Percentiles rank a stretch among this genome's conserved stretches.
Conservation (phyloP, 2,329 filamentous ascomycete genomes). For the Trichoderma atrobrunneum region DNA sequence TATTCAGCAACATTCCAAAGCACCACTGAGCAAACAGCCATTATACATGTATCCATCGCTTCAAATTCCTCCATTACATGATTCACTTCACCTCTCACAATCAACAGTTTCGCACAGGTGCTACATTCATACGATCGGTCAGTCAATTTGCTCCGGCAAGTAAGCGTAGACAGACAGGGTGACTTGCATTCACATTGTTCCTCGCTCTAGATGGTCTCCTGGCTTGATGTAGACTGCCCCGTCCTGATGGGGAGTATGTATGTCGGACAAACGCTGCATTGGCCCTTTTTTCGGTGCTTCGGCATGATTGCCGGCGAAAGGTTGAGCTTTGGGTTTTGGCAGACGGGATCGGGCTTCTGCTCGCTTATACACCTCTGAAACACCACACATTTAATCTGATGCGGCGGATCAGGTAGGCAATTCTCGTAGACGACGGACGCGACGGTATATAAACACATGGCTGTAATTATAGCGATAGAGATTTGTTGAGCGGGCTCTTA, state of each 20-base stretch:
- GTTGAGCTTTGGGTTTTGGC: neutral
- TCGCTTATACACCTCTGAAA: neutral
- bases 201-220: neutral
- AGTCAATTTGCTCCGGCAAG: neutral
- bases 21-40: neutral
- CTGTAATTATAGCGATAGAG: neutral
- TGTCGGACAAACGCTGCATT: neutral
- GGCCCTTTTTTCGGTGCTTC: neutral
- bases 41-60: neutral
- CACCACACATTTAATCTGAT: neutral
- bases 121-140: neutral
- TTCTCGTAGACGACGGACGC: neutral
- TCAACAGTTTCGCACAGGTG: neutral
- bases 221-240: neutral
- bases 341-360: neutral
- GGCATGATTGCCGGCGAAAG: neutral
- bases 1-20: neutral
- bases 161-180: neutral
- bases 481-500: neutral
- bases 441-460: neutral
- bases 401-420: neutral
- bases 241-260: neutral
- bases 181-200: neutral
- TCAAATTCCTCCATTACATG: neutral
- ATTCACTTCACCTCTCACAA: neutral